Conservation (phyloP, 2,329 filamentous ascomycete species). For the Alternaria solani region DNA sequence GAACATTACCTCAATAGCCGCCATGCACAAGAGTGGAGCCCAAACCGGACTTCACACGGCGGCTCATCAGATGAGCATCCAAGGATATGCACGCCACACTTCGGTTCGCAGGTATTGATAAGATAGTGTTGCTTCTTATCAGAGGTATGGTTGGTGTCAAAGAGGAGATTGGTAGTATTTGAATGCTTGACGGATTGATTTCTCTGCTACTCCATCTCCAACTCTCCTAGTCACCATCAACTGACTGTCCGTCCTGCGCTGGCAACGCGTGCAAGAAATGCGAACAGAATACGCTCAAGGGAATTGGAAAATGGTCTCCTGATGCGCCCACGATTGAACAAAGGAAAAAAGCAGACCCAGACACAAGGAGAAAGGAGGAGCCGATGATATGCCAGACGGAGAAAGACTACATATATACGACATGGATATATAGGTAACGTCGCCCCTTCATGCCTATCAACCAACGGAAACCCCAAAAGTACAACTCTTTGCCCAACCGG, state of each 20-base stretch:
- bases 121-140: background rate
- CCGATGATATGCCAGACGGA: constrained; percentile 2
- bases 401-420: constrained; percentile 14
- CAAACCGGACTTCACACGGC: constrained; percentile 2
- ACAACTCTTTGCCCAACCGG: constrained; percentile 9
- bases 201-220: constrained; percentile 10
- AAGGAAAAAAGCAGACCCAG: constrained; percentile 12
- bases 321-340: constrained; percentile 11
- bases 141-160: background rate
- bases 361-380: constrained; percentile 14
- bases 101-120: background rate
- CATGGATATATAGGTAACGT: constrained; percentile 11
- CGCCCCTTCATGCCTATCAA: constrained; percentile 9
- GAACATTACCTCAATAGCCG: constrained; percentile 5
- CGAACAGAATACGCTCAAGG: constrained; percentile 3
- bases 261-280: background rate
- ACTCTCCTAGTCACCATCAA: constrained; percentile 1
- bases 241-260: background rate
- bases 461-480: constrained; percentile 9
- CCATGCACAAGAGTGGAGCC: constrained; percentile 13
- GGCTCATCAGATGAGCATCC: background rate
- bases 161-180: constrained; percentile 1
- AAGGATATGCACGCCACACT: background rate
- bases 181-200: constrained; percentile 7
- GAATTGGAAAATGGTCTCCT: constrained; percentile 9